A percentile compares a stretch with the other conserved stretches of the same genome.
Conservation (phyloP, 116 monocot species). For the Papilionanthe hybrid region DNA sequence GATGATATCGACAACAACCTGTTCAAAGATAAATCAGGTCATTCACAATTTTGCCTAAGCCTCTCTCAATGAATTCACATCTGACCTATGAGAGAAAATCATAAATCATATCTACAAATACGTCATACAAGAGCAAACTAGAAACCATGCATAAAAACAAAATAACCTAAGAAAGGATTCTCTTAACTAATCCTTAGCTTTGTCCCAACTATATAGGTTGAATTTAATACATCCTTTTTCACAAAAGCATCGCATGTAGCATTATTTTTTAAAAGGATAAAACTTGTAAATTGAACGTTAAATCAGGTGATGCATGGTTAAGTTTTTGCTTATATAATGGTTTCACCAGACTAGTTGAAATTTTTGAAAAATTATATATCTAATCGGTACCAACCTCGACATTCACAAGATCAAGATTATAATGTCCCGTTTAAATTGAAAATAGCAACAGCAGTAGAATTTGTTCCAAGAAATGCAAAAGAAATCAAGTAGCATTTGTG, state of each 20-base stretch:
- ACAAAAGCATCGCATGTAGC: background rate
- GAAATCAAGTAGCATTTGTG: background rate
- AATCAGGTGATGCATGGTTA: background rate
- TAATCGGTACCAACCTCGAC: background rate
- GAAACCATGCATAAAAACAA: background rate
- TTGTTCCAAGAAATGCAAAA: background rate
- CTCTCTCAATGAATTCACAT: background rate
- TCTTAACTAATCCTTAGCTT: background rate
- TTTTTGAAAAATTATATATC: background rate
- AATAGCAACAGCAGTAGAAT: background rate
- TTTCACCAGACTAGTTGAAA: background rate
- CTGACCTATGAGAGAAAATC: background rate
- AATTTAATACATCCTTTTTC: background rate
- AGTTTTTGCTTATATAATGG: background rate
- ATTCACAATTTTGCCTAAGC: background rate
- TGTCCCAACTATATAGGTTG: background rate
- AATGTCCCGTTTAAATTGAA: background rate
- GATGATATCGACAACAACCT: conserved; percentile 77
- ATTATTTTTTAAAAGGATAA: background rate
- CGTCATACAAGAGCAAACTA: background rate
- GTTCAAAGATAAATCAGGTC: conserved; percentile 9
- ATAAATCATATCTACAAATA: background rate
- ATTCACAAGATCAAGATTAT: background rate
- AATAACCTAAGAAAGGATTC: background rate
- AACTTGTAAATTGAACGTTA: background rate